These are phyloP conservation scores for Diplotaxis tenuifolia DNA, from an alignment of 345 rosid species.

Conservation along the genomic window DNA sequence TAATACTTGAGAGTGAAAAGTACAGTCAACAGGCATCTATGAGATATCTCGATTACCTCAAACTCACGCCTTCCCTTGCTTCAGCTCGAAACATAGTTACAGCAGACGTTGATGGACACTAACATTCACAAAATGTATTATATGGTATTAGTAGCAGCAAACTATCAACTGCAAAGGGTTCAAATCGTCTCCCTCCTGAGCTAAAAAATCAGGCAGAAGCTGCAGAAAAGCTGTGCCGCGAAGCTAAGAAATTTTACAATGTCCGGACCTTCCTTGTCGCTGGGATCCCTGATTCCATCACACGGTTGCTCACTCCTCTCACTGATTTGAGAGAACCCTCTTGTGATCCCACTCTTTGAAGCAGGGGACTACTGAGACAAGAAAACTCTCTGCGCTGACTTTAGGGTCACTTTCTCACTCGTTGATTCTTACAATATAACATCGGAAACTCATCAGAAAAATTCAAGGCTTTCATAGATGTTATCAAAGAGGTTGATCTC, in stretches of 20 bases:
- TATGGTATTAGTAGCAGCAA: neutral
- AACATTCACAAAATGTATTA: neutral
- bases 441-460: too few species aligned
- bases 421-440: too few species aligned
- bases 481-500: constrained; percentile 46
- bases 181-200: constrained; percentile 7
- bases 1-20: neutral
- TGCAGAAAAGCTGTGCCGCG: constrained; percentile 45
- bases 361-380: too few species aligned
- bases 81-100: neutral
- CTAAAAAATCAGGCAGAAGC: constrained; percentile 48
- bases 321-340: too few species aligned
- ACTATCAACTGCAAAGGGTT: neutral
- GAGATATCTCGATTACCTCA: neutral
- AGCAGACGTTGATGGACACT: neutral
- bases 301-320: constrained; percentile 44
- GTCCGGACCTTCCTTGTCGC: constrained; percentile 44
- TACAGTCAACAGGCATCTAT: neutral
- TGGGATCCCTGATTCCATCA: constrained; percentile 36
- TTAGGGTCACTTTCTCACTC: too few species aligned
- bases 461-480: constrained; percentile 47
- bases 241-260: constrained; percentile 43
- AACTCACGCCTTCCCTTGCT: neutral
- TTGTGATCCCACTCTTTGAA: too few species aligned
- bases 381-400: too few species aligned